phyloP scores from a whole-genome alignment of 805 yeast species.

The Priceomyces castillae region DNA sequence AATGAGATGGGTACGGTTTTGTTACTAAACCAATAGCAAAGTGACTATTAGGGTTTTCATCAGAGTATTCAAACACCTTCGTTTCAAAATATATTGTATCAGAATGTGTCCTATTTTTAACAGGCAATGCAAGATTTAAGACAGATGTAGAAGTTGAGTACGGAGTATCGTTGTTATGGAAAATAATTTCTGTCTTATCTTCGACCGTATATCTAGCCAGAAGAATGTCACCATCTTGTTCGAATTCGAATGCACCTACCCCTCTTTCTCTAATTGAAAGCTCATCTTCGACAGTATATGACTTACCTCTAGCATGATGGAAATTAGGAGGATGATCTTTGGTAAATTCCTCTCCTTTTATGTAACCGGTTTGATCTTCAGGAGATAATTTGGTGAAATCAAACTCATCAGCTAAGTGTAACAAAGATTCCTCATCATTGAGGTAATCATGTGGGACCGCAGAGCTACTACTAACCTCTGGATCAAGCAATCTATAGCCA shows the following conservation, averaged over 20 bases:
- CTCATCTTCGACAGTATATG: conserved; percentile 30
- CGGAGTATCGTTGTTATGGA: conserved; percentile 35
- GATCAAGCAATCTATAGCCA: conserved; percentile 13
- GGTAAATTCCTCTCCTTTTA: conserved; percentile 36
- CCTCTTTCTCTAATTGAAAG: conserved; percentile 34
- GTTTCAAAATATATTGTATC: conserved; percentile 62
- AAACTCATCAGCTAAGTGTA: conserved; percentile 33
- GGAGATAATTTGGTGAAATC: conserved; percentile 37
- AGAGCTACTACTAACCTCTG: conserved; percentile 13
- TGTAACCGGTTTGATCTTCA: conserved; percentile 38
- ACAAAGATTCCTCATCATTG: conserved; percentile 39
- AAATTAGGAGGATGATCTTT: conserved; percentile 30
- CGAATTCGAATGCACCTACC: conserved; percentile 39
- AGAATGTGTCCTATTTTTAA: conserved; percentile 27
- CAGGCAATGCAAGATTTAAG: conserved; percentile 39
- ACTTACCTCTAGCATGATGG: conserved; percentile 30
- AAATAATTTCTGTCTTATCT: conserved; percentile 38
- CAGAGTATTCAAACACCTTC: conserved; percentile 34
- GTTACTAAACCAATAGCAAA: conserved; percentile 68
- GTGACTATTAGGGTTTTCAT: conserved; percentile 39
- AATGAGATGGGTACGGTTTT: conserved; percentile 65
- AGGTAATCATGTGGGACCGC: conserved; percentile 37
- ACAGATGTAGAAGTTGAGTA: conserved; percentile 41
- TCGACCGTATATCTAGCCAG: conserved; percentile 36
- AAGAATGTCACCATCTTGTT: conserved; percentile 30